Conservation (phyloP, 2,329 filamentous ascomycete genomes). For the Monosporascus cannonballus region DNA sequence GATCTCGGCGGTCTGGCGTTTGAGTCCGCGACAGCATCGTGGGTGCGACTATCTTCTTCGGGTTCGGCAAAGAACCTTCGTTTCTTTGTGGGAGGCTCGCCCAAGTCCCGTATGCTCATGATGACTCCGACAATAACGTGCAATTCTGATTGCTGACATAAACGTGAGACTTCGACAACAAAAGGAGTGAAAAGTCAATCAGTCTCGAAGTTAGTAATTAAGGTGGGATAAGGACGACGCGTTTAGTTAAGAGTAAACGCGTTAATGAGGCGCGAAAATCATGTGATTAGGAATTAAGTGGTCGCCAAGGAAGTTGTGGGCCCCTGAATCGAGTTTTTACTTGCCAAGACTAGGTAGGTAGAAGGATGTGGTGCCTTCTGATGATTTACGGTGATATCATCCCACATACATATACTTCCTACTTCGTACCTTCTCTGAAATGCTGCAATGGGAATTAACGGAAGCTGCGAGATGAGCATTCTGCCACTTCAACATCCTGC, state of each 20-base stretch:
- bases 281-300: not conserved
- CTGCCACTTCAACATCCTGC: not conserved
- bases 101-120: slow-evolving; percentile 34
- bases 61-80: slow-evolving; percentile 36
- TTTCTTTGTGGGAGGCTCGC: slow-evolving; percentile 29
- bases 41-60: slow-evolving; percentile 16
- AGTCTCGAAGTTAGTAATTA: not conserved
- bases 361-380: too few relatives aligned
- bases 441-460: too few relatives aligned
- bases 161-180: not conserved
- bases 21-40: slow-evolving; percentile 10
- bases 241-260: not conserved
- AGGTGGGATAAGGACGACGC: not conserved
- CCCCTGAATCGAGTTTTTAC: not conserved
- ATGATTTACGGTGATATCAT: not conserved
- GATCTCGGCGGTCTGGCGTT: slow-evolving; percentile 9
- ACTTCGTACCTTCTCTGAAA: not conserved
- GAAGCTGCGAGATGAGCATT: not conserved
- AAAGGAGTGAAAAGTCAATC: not conserved
- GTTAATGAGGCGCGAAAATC: not conserved
- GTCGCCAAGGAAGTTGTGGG: not conserved
- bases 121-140: not conserved
- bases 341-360: too few relatives aligned
- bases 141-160: too few relatives aligned
- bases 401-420: not conserved